Base-by-base conservation (phyloP, 352 stramenopile species). In the Pythium sukuiense region DNA sequence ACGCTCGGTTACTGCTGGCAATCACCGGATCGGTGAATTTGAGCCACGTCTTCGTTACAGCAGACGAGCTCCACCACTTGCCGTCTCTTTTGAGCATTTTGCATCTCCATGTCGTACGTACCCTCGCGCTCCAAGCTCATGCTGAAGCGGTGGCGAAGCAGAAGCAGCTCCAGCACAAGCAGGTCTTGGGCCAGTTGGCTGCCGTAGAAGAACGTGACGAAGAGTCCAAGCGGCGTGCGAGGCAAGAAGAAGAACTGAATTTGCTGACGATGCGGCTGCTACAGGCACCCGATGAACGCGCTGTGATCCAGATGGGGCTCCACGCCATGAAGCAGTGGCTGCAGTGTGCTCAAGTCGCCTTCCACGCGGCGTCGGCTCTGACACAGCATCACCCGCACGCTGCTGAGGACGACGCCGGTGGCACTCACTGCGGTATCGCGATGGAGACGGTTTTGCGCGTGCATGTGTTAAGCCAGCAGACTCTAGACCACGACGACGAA, bases 401-500 rank as follows among this genome's bases (percentile, higher is more conserved):
- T 24, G 39, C 1, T 16, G 18, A 48, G 2, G 39, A 24, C 8
- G 39, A 48, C 16, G 39, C 13, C 3, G 33, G 1, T 14, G 30
- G 41, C 13, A 14, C 57, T 62, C 26, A 24, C 39, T 6, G 24
- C 12, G 39, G 39, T 24, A 16, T 48, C 16, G 64, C 27, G 6
- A 43, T 70, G 53, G 65, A 71, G 33, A 71, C 64, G 6, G 35
- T 64, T 3, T 14, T 71, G 11, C 57, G 65, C 1, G 65, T 67
- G 4, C 58, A 18, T 13, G 59, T 66, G n/a, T 9, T 55, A n/a
- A n/a, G n/a, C n/a, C n/a, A n/a, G n/a, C n/a, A n/a, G 18, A n/a
- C 27, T 0, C 26, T 33, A 6, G 26, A 53, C 6, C 16, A 20
- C 43, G 27, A 50, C 9, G 35, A 46, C 1, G 37, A 37, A 8